Evolutionary conservation across 208 protist genomes (phyloP).

Genomic region (Herpetomonas samuelpessoai): DNA sequence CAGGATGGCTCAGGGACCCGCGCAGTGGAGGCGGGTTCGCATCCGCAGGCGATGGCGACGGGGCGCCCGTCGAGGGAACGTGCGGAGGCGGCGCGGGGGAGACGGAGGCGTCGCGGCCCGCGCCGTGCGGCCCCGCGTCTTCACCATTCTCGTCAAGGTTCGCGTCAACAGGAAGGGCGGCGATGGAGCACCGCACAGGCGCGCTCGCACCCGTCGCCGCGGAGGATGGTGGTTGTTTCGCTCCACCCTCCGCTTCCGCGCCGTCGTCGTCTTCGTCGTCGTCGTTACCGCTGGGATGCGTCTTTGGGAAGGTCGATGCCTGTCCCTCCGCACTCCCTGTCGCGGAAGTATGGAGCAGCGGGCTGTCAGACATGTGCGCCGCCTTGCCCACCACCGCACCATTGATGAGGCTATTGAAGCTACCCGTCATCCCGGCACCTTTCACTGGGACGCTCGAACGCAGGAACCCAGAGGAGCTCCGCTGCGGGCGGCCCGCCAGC

Average conservation of each 20-base stretch:
- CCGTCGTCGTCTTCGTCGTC: background rate
- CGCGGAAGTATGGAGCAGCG: background rate
- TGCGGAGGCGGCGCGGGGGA: too few species aligned
- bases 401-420: slow-evolving; percentile 21
- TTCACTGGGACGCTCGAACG: background rate
- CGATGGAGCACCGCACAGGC: too few species aligned
- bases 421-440: background rate
- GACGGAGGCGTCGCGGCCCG: too few species aligned
- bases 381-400: slow-evolving; percentile 25
- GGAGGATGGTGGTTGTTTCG: too few species aligned
- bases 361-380: slow-evolving; percentile 13
- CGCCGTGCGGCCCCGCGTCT: too few species aligned
- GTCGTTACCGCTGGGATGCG: background rate
- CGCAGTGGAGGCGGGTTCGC: background rate
- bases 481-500: too few species aligned
- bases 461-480: slow-evolving; percentile 7
- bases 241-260: too few species aligned
- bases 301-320: background rate
- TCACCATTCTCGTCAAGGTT: background rate
- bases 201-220: too few species aligned
- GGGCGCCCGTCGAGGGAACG: too few species aligned
- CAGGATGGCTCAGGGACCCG: background rate
- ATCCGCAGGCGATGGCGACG: too few species aligned
- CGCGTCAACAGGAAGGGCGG: background rate
- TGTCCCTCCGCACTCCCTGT: background rate